Conservation (phyloP, 495 filamentous ascomycete species). For the Tuber magnatum region DNA sequence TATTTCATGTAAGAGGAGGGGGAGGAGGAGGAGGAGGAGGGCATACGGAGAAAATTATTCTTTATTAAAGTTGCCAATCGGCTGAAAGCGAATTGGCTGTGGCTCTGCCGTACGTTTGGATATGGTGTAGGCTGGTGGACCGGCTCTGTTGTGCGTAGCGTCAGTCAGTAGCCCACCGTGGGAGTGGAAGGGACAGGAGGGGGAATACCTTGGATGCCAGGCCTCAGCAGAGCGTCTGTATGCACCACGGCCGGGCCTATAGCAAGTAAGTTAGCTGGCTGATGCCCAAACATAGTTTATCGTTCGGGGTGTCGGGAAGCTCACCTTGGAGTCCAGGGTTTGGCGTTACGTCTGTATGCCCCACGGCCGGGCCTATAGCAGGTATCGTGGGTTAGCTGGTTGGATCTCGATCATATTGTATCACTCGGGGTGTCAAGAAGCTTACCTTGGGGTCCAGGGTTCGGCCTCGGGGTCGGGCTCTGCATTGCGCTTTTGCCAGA, state of each 20-base stretch:
- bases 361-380: not conserved
- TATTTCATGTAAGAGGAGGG: not conserved
- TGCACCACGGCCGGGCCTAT: not conserved
- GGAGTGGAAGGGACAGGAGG: not conserved
- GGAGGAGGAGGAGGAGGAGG: not conserved
- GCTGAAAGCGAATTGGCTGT: not conserved
- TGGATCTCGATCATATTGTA: not conserved
- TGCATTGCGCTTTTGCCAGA: not conserved
- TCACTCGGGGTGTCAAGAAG: not conserved
- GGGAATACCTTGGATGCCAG: not conserved
- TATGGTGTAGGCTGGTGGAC: not conserved
- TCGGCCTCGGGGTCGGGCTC: not conserved
- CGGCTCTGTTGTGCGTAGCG: not conserved
- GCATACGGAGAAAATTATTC: not conserved
- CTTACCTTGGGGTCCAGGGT: not conserved
- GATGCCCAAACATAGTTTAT: not conserved
- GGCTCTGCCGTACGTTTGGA: not conserved
- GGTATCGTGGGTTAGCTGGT: not conserved
- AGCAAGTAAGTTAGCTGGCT: not conserved
- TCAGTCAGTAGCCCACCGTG: not conserved
- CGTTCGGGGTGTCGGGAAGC: not conserved
- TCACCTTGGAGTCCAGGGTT: not conserved
- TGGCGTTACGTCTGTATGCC: not conserved
- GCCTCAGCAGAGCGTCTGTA: not conserved
- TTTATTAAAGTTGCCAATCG: not conserved